Conservation (phyloP, 2,329 filamentous ascomycete genomes). For the Epichloe gansuensis region DNA sequence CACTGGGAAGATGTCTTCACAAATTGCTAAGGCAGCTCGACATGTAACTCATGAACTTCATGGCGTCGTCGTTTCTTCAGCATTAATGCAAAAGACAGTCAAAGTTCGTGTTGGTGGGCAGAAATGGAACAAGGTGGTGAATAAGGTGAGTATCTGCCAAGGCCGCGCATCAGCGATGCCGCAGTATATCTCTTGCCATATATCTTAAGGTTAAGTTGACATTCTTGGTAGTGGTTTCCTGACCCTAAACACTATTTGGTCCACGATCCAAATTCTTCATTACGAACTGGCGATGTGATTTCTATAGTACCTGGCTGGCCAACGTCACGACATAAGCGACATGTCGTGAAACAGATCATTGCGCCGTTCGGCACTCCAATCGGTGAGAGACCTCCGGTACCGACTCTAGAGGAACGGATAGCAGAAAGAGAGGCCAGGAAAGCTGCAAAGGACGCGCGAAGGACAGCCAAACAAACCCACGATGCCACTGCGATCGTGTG, state of each 20-base stretch:
- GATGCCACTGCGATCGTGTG: slow-evolving; percentile 4
- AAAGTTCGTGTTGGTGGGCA: slow-evolving; percentile 62
- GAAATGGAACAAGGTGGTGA: slow-evolving; percentile 59
- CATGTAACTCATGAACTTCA: slow-evolving; percentile 39
- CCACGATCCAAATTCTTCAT: slow-evolving; percentile 64
- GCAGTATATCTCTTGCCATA: not conserved
- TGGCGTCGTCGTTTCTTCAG: slow-evolving; percentile 66
- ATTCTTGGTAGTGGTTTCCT: slow-evolving; percentile 41
- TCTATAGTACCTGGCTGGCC: slow-evolving; percentile 56
- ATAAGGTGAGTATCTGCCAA: slow-evolving; percentile 47
- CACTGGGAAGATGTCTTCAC: slow-evolving; percentile 25
- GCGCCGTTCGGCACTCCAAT: slow-evolving; percentile 54
- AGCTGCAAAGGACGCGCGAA: slow-evolving; percentile 43
- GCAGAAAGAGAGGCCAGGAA: slow-evolving; percentile 41
- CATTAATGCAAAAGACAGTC: slow-evolving; percentile 66
- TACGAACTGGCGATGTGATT: slow-evolving; percentile 64
- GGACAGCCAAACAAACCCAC: slow-evolving; percentile 22
- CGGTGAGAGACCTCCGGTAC: slow-evolving; percentile 52
- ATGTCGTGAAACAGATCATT: slow-evolving; percentile 65
- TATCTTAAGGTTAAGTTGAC: not conserved
- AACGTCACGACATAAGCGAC: slow-evolving; percentile 53
- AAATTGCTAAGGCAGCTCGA: slow-evolving; percentile 28
- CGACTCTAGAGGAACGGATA: slow-evolving; percentile 49
- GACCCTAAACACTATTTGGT: slow-evolving; percentile 55
- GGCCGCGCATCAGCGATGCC: not conserved